Base-by-base conservation (phyloP, 345 rosid species). In the Sonneratia alba region DNA sequence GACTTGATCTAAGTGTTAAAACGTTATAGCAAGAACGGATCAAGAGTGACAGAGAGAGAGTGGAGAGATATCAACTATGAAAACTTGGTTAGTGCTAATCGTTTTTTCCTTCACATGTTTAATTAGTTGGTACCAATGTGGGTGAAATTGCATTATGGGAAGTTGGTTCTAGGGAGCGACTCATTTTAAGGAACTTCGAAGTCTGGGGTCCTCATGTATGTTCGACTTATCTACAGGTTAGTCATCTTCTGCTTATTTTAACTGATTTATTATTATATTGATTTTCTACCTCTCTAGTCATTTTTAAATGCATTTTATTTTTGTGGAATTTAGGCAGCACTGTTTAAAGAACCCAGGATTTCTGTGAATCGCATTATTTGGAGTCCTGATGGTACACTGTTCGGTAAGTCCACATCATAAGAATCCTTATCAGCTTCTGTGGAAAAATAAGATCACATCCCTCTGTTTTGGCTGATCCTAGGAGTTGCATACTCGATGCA, bases 361-460 rank as follows among this genome's bases (percentile, higher is more conserved):
- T 85, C 91, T 71, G 90, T 89, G 72, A 85, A 74, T 55, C 87
- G 86, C 9, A 87, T 86, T 66, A 81, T 82, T n/a, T 88, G 93
- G 89, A 87, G 91, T 77, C 83, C 88, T 59, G 91, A 87, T 78
- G 93, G 91, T 76, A 80, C 66, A 27, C 84, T 85, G 75, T 78
- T 86, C 21, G 90, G 78, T 76, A 67, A 22, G 78, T 22, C 22
- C 21, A 67, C 19, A 21, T 22, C 7, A 22, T n/a, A 27, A 27
- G 32, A 24, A 27, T 62, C 36, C 13, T 62, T 34, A 32, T 56
- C 7, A 56, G 27, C 10, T 56, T 6, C 6, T 7, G 2, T 1
- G 24, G 10, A 56, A 47, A 16, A 1, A 7, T n/a, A 32, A 37
- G 1, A 11, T 27, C 21, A 37, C 22, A 22, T 32, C 13, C 47